Evolutionary conservation across 2,329 filamentous ascomycete genomes (phyloP).

Genomic region (Penicillium sp.): DNA sequence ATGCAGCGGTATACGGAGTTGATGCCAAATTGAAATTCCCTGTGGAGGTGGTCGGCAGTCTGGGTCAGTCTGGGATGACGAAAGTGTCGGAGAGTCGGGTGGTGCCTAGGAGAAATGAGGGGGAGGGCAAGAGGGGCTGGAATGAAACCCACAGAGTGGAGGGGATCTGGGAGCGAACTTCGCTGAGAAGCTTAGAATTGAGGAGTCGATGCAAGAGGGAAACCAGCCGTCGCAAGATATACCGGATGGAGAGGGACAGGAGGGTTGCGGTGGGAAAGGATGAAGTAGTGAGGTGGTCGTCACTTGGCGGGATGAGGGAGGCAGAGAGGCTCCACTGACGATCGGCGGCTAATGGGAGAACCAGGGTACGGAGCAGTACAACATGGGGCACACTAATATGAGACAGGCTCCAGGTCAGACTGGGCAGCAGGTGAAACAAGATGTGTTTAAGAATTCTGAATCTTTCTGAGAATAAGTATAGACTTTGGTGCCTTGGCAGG

Average conservation of each 20-base stretch:
- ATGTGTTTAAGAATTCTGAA: background rate
- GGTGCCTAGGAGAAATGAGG: slow-evolving; percentile 32
- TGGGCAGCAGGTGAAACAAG: slow-evolving; percentile 3
- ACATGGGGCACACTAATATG: slow-evolving; percentile 5
- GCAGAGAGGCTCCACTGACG: slow-evolving; percentile 35
- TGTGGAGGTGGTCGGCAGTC: slow-evolving; percentile 14
- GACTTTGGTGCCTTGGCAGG: background rate
- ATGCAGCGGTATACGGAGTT: slow-evolving; percentile 21
- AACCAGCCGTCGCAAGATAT: slow-evolving; percentile 14
- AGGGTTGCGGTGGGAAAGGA: slow-evolving; percentile 13
- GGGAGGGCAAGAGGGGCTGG: slow-evolving; percentile 21
- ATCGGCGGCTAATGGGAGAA: slow-evolving; percentile 39
- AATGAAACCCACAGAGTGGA: slow-evolving; percentile 18
- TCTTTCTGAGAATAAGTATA: background rate
- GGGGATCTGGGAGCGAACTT: slow-evolving; percentile 17
- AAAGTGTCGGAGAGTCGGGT: slow-evolving; percentile 28
- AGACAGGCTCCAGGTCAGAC: background rate
- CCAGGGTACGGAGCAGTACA: slow-evolving; percentile 26
- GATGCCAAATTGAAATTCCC: background rate
- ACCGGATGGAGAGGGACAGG: slow-evolving; percentile 11
- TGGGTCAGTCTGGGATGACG: slow-evolving; percentile 36
- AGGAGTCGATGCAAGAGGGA: slow-evolving; percentile 12
- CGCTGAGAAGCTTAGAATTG: slow-evolving; percentile 12
- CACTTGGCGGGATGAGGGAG: slow-evolving; percentile 38
- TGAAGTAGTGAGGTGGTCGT: slow-evolving; percentile 33